Base-by-base conservation (phyloP, 768 basidiomycete species). In the Termitomyces sp. region DNA sequence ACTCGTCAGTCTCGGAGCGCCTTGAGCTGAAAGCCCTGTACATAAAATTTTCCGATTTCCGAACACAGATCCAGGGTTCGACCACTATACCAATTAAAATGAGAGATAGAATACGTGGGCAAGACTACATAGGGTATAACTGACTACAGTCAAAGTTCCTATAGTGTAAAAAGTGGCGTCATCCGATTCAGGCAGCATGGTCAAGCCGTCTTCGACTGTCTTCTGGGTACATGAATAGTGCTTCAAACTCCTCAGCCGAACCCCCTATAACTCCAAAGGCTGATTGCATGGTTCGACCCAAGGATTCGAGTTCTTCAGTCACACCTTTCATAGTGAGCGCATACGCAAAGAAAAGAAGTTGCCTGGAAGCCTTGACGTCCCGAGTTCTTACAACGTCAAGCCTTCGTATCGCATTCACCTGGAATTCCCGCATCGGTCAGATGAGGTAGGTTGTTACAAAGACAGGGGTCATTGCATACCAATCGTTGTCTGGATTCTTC, bases 251-350 rank as follows among this genome's bases (percentile, higher is more conserved):
- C 56, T 87, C 84, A 3, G 83, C 77, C 18, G 80, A 82, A 57
- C 92, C 85, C 6, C 92, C 91, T 58, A 97, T 93, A 4, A 95
- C 91, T 10, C 96, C 96, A 68, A 97, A 99, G 10, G 91, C 87
- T 49, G 86, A 83, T 66, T 98, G 96, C 56, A 96, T 74, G 23
- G 84, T 89, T 36, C 70, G 70, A 0, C 97, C 96, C 1, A 98
- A 75, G 50, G 73, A 80, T 51, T 97, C 93, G 13, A 99, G 79
- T 64, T 98, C 93, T 49, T 83, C 79, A 9, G 94, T 97, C 36
- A 97, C 90, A 7, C 94, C 93, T 67, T 92, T 89, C 93, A 97
- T 95, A 51, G 91, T 89, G 56, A 94, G 75, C 0, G 91, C 91
- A 62, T 98, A 98, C 1, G 94, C 94, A 62, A 96, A 95, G 72